Conservation (phyloP, 2,329 filamentous ascomycete species). For the Pyrenochaeta sp. region DNA sequence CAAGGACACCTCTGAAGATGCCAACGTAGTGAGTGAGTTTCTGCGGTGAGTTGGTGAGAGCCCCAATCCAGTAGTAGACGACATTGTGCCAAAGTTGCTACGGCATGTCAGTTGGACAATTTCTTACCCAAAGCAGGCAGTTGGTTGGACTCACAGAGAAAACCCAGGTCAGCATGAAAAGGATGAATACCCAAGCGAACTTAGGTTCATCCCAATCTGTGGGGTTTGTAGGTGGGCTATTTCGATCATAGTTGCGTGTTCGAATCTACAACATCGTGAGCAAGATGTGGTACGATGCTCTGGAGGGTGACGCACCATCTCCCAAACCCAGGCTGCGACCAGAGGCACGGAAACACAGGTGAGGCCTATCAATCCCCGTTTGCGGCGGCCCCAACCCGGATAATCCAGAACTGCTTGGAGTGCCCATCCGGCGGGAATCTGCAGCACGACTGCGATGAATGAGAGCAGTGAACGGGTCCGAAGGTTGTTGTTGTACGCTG, state of each 20-base stretch:
- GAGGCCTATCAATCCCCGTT: constrained; percentile 38
- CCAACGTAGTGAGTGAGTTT: constrained; percentile 44
- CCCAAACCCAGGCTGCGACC: constrained; percentile 41
- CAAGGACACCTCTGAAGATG: constrained; percentile 41
- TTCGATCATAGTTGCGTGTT: constrained; percentile 41
- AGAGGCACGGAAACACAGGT: constrained; percentile 36
- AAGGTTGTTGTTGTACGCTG: constrained; percentile 41
- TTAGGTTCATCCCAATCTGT: constrained; percentile 38
- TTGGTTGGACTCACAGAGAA: constrained; percentile 23
- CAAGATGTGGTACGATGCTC: neutral
- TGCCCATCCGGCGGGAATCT: constrained; percentile 43
- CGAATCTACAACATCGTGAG: constrained; percentile 28
- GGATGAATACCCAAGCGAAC: constrained; percentile 41
- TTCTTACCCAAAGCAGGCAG: neutral
- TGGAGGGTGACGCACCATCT: constrained; percentile 29
- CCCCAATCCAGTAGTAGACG: constrained; percentile 45
- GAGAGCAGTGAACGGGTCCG: constrained; percentile 37
- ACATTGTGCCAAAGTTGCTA: constrained; percentile 44
- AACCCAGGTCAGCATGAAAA: constrained; percentile 44
- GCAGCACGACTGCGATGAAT: constrained; percentile 39
- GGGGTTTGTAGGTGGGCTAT: constrained; percentile 27
- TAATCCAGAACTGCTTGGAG: constrained; percentile 41
- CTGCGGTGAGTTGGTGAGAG: constrained; percentile 41
- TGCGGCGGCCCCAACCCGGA: constrained; percentile 38
- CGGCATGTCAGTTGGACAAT: neutral